Evolutionary conservation across 2,329 filamentous ascomycete genomes (phyloP).

Genomic region (Chalaropsis thielavioides): DNA sequence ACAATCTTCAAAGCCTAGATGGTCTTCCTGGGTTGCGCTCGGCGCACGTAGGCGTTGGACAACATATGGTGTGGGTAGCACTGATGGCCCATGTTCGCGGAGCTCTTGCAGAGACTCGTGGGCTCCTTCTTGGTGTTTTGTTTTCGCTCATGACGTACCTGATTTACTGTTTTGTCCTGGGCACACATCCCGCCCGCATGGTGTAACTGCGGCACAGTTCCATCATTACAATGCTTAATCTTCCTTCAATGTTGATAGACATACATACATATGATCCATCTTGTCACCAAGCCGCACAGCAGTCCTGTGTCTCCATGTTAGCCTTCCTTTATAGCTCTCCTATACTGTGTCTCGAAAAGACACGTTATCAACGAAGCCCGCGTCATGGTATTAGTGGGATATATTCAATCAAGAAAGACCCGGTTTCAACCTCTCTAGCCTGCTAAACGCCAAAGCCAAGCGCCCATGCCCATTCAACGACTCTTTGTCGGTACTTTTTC

Average conservation of each 20-base stretch:
- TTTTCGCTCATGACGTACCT: conserved; percentile 14
- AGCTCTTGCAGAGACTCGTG: conserved; percentile 22
- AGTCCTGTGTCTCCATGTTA: no score
- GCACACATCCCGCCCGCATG: background rate
- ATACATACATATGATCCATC: no score
- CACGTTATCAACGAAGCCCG: background rate
- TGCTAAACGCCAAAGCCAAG: background rate
- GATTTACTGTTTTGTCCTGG: conserved; percentile 3
- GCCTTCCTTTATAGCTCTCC: no score
- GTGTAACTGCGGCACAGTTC: background rate
- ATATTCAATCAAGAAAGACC: background rate
- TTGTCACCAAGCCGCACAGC: no score
- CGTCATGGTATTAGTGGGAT: background rate
- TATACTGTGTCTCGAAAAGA: no score
- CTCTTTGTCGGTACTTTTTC: background rate
- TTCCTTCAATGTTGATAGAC: no score
- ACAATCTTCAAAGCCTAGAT: conserved; percentile 43
- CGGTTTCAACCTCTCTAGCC: background rate
- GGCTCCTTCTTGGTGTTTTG: conserved; percentile 22
- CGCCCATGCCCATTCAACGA: background rate
- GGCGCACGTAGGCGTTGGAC: conserved; percentile 36
- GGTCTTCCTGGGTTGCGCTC: conserved; percentile 42
- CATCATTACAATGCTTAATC: background rate
- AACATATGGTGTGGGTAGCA: conserved; percentile 33
- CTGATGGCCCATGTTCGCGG: conserved; percentile 1